These are phyloP conservation scores for Pleurotus cornucopiae DNA, from an alignment of 768 basidiomycete genomes.

Conservation along the genomic window DNA sequence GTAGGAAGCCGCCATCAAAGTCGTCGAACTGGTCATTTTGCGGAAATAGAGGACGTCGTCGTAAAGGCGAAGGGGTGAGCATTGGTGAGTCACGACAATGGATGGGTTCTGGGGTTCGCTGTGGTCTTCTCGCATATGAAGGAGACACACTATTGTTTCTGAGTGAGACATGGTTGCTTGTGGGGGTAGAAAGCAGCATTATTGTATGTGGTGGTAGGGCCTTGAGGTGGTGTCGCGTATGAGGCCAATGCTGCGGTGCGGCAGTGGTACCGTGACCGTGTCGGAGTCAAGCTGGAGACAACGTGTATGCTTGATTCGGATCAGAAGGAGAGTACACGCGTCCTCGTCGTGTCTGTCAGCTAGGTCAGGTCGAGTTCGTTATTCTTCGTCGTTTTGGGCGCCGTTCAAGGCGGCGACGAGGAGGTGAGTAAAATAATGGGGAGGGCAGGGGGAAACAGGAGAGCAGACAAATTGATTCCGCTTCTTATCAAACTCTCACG, in stretches of 20 bases:
- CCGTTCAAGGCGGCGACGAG: neutral
- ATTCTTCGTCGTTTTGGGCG: constrained; percentile 7
- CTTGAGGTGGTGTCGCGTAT: constrained; percentile 15
- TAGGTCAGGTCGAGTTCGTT: neutral
- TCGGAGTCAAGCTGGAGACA: constrained; percentile 5
- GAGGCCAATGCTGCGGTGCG: constrained; percentile 8
- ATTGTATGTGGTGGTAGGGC: constrained; percentile 21
- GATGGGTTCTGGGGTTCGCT: constrained; percentile 20
- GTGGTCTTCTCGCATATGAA: constrained; percentile 29
- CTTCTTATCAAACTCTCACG: constrained; percentile 32
- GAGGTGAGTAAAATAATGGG: constrained; percentile 1
- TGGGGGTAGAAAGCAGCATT: constrained; percentile 44
- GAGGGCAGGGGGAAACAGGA: constrained; percentile 10
- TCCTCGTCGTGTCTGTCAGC: neutral
- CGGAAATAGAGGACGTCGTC: constrained; percentile 38
- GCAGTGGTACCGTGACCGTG: constrained; percentile 16
- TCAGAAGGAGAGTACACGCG: constrained; percentile 1
- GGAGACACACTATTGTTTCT: constrained; percentile 26
- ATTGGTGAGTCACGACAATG: constrained; percentile 50
- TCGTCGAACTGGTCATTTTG: constrained; percentile 24
- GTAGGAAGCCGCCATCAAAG: constrained; percentile 48
- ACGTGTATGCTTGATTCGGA: constrained; percentile 8
- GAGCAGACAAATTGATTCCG: constrained; percentile 24
- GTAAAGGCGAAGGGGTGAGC: constrained; percentile 62
- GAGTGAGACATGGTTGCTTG: constrained; percentile 31